A percentile compares a stretch with the other conserved stretches of the same genome.
These are phyloP conservation scores for Ilex paraguariensis DNA, from an alignment of 305 asterid genomes.

Conservation along the genomic window DNA sequence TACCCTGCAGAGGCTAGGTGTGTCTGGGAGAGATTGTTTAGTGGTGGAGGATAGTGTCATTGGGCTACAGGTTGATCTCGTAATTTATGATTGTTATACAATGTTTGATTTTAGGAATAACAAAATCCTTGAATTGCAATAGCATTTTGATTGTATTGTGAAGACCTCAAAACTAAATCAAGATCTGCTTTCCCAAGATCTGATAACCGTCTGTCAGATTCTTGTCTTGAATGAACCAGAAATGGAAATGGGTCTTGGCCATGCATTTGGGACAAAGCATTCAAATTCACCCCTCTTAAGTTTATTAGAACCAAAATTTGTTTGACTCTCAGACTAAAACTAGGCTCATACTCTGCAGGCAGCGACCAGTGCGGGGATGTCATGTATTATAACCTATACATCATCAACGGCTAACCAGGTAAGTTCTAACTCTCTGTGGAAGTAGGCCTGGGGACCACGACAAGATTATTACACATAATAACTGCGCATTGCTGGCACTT, in stretches of 20 bases:
- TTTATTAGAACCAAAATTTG: too few species aligned
- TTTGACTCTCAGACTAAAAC: too few species aligned
- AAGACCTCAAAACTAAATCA: too few species aligned
- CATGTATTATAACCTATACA: constrained; percentile 82
- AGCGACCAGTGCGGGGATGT: constrained; percentile 89
- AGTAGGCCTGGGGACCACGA: not conserved
- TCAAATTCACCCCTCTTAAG: too few species aligned
- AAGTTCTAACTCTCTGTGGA: constrained; percentile 1
- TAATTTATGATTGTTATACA: not conserved
- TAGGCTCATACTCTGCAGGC: constrained; percentile 45
- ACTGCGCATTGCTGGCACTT: not conserved
- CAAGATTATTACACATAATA: not conserved
- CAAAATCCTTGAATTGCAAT: too few species aligned
- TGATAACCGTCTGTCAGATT: too few species aligned
- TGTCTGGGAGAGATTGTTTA: constrained; percentile 63
- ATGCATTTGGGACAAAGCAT: too few species aligned
- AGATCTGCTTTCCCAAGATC: too few species aligned
- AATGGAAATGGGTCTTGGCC: too few species aligned
- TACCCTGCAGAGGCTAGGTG: constrained; percentile 54
- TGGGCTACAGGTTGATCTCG: constrained; percentile 72
- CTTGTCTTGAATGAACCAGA: too few species aligned
- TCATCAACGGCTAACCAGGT: constrained; percentile 90
- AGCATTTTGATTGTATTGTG: too few species aligned
- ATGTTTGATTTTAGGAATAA: too few species aligned
- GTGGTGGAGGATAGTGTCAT: constrained; percentile 96